These are phyloP conservation scores for Rheum nobile DNA, from an alignment of 148 eudicot species.

Conservation along the genomic window DNA sequence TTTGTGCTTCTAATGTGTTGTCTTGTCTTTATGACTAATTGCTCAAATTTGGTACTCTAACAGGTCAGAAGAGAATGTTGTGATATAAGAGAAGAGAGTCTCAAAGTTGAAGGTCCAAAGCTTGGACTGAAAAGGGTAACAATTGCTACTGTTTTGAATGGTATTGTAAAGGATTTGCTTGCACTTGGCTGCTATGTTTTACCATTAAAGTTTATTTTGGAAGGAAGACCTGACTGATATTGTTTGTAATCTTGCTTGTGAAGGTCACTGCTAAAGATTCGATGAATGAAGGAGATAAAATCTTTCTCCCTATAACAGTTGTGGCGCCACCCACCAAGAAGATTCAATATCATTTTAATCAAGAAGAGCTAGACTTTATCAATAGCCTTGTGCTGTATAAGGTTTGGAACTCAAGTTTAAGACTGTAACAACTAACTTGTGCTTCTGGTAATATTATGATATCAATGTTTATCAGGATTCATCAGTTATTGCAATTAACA, in stretches of 20 bases:
- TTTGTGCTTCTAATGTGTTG: neutral
- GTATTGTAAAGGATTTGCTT: neutral
- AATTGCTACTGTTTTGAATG: neutral
- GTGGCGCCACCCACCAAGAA: conserved; percentile 26
- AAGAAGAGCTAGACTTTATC: conserved; percentile 54
- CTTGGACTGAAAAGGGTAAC: conserved; percentile 58
- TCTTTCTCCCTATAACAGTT: conserved; percentile 66
- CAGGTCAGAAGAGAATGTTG: conserved; percentile 71
- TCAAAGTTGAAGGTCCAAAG: conserved; percentile 18
- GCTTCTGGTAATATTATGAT: neutral
- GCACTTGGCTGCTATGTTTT: neutral
- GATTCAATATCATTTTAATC: conserved; percentile 23
- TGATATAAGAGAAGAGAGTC: conserved; percentile 10
- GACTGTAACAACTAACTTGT: neutral
- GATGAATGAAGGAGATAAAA: conserved; percentile 57
- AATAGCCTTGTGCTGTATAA: conserved; percentile 69
- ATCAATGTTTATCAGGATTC: conserved; percentile 42
- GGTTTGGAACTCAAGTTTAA: conserved; percentile 24
- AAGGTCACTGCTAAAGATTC: conserved; percentile 79
- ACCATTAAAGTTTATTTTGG: neutral
- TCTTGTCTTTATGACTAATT: neutral
- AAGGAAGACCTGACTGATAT: neutral
- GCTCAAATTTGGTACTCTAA: neutral
- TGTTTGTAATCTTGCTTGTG: conserved; percentile 11
- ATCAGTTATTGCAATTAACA: conserved; percentile 80